Evolutionary conservation across 768 basidiomycete species (phyloP), one percentile per base, ranked within the genome.

Genomic region (Tulasnella sp.): DNA sequence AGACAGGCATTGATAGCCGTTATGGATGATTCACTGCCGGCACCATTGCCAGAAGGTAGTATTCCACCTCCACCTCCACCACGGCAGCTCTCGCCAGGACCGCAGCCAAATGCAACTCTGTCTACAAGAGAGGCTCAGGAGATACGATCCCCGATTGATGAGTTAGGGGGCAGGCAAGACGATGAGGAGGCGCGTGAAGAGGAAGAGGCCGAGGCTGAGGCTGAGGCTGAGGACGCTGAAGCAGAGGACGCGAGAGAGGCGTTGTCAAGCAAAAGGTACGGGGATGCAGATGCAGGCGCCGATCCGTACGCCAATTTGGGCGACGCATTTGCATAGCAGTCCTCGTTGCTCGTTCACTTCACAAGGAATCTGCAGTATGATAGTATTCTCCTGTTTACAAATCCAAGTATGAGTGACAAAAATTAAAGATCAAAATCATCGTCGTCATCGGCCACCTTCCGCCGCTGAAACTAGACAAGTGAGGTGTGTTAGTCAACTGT

Each of bases 401-500:
- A n/a, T n/a, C n/a, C n/a, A n/a, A n/a, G n/a, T n/a, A n/a, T n/a
- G n/a, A n/a, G n/a, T n/a, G n/a, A n/a, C n/a, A n/a, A n/a, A n/a
- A n/a, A n/a, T n/a, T n/a, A 65, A 48, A 64, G 66, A 48, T 63
- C 62, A 26, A 65, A 45, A 78, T 68, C 69, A 42, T 63, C 66
- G 47, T 75, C 73, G 61, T 73, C 70, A 53, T 71, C 70, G 10
- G 69, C 56, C 17, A 68, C 72, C 60, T 70, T 73, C 52, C 74
- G 67, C 47, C 70, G 71, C 53, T 75, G 73, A 54, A 67, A 69
- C 69, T 71, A 45, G 21, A 5, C 7, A 42, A 10, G 13, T 8
- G 15, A 61, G 13, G 42, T 27, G 26, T 30, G 43, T 42, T 11
- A 19, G n/a, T 19, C 5, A 42, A 21, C 29, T 5, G 42, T 30